Percentiles rank a stretch among this genome's conserved stretches.
Conservation (phyloP, 169 alveolate species). For the Plasmodium fragile region DNA sequence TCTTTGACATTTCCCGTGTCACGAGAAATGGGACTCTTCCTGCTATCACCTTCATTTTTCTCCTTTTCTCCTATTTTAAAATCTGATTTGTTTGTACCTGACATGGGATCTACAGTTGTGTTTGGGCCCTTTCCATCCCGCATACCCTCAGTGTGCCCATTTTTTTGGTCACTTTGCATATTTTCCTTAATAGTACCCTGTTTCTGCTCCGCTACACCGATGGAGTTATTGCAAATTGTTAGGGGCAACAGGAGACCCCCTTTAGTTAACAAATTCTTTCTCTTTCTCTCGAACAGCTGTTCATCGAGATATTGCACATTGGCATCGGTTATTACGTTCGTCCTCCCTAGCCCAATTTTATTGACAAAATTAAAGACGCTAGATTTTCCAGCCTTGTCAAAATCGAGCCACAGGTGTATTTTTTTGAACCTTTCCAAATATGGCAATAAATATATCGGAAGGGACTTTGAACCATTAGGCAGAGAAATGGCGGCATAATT, state of each 20-base stretch:
- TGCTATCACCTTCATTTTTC: neutral
- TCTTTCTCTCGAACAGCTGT: slow-evolving; percentile 13
- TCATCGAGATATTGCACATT: slow-evolving; percentile 66
- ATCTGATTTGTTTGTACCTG: neutral
- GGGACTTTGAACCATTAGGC: slow-evolving; percentile 95
- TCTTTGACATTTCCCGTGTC: neutral
- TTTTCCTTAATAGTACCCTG: slow-evolving; percentile 29
- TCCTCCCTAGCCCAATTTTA: slow-evolving; percentile 93
- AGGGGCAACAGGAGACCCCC: neutral
- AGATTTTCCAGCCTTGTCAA: slow-evolving; percentile 94
- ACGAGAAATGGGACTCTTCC: neutral
- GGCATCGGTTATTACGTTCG: slow-evolving; percentile 88
- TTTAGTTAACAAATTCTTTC: slow-evolving; percentile 1
- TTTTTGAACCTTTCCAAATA: slow-evolving; percentile 91
- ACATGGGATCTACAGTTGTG: neutral
- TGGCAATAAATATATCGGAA: slow-evolving; percentile 93
- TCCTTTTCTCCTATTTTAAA: neutral
- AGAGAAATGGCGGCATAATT: slow-evolving; percentile 93
- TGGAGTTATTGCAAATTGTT: neutral
- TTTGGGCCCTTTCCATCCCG: neutral
- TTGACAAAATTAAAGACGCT: slow-evolving; percentile 93
- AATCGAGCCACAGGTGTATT: slow-evolving; percentile 95
- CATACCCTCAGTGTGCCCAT: neutral
- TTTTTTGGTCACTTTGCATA: neutral
- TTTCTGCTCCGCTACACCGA: neutral